Conservation (phyloP, 78 protist genomes). For the Dictyostelium intermedium region DNA sequence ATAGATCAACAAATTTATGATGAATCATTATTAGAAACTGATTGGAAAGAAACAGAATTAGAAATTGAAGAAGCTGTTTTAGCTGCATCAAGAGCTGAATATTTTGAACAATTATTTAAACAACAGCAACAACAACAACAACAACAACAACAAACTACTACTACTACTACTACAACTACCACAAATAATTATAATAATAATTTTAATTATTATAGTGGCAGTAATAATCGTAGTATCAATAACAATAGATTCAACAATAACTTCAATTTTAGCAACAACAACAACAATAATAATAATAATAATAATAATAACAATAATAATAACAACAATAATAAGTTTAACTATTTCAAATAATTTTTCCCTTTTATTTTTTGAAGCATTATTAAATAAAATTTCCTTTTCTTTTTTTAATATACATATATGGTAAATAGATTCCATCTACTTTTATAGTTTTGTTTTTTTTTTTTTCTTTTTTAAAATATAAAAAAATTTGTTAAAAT, state of each 20-base stretch:
- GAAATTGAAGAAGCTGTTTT: constrained; percentile 78
- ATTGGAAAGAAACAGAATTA: constrained; percentile 66
- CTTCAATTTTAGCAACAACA: neutral
- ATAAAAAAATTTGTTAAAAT: neutral
- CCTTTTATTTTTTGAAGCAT: neutral
- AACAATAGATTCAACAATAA: neutral
- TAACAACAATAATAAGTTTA: neutral
- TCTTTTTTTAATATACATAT: neutral
- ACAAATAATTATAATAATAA: neutral
- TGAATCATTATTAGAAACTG: constrained; percentile 38
- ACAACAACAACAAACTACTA: neutral
- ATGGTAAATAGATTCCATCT: neutral
- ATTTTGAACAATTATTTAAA: constrained; percentile 38
- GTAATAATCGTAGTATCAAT: neutral
- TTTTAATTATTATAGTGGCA: neutral
- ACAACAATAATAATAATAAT: neutral
- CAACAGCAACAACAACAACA: neutral
- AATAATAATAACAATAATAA: neutral
- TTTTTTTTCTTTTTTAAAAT: neutral
- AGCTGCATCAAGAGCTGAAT: constrained; percentile 63
- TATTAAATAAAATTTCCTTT: neutral
- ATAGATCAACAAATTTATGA: constrained; percentile 45
- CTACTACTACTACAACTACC: neutral
- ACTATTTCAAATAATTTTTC: neutral
- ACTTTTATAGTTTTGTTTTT: neutral